Base-by-base conservation (phyloP, 495 filamentous ascomycete species). In the Aspergillus bertholletiae region DNA sequence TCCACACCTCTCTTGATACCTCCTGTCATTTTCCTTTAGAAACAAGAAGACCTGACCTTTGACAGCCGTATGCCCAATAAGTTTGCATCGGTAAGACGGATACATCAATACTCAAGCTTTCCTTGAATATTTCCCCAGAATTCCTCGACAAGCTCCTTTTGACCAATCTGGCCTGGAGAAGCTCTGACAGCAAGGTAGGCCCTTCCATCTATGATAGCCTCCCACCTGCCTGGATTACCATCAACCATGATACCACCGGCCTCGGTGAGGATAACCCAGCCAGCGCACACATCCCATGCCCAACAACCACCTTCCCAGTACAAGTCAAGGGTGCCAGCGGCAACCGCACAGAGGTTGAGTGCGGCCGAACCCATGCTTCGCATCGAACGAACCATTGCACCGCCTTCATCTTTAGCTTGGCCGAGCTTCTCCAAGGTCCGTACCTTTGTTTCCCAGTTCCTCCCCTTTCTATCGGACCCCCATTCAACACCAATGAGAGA, bases 271-370 rank as follows among this genome's bases (percentile, higher is more conserved):
- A 97, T 88, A 27, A 92, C 85, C 93, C 92, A 96, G 0, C 85
- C 93, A 7, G 93, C 92, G 59, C 86, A 88, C 12, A 96, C 90
- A 74, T 97, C 92, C 92, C 92, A 96, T 24, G 88, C 89, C 87
- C 90, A 96, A 67, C 88, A 93, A 7, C 93, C 92, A 13, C 89
- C 90, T 63, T 97, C 92, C 92, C 93, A 97, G 60, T 95, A 96
- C 27, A 85, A 49, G 72, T 97, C 92, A 27, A 94, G 57, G 59
- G 83, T 81, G 1, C 92, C 93, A 1, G 81, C 78, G 15, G 92
- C 92, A 39, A 92, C 86, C n/a, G 77, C 80, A 53, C 89, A 94
- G 15, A 95, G 63, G 62, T 96, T 96, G 62, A 96, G 70, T 26
- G 91, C 92, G 11, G 92, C 92, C 43, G 80, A 86, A 1, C 92